Conservation (phyloP, 441 rosid genomes). For the Metrosideros polymorpha region DNA sequence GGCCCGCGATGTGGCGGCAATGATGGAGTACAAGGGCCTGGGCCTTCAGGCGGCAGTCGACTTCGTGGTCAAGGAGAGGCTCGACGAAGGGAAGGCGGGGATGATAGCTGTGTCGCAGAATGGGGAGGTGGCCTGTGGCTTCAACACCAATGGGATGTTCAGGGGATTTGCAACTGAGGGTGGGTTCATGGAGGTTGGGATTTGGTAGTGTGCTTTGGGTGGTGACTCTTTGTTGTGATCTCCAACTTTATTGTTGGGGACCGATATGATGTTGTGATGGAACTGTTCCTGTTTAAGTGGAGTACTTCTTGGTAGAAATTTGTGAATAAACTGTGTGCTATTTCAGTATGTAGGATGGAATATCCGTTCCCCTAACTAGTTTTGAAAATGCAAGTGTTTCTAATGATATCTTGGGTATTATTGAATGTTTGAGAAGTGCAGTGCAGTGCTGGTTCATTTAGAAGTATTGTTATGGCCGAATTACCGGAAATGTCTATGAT, state of each 20-base stretch:
- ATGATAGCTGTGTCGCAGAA: slow-evolving; percentile 45
- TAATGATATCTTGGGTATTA: not conserved
- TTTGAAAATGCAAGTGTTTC: not conserved
- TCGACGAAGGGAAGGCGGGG: slow-evolving; percentile 78
- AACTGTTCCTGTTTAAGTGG: not conserved
- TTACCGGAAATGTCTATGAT: not conserved
- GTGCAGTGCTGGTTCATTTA: not conserved
- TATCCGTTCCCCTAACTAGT: not conserved
- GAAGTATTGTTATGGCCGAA: not conserved
- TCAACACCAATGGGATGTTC: slow-evolving; percentile 57
- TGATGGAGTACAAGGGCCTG: slow-evolving; percentile 89
- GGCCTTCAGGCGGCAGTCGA: slow-evolving; percentile 71
- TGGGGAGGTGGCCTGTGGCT: slow-evolving; percentile 62
- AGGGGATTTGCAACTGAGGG: slow-evolving; percentile 56
- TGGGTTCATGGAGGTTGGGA: slow-evolving; percentile 50
- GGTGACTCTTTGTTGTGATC: not conserved
- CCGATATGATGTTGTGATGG: not conserved
- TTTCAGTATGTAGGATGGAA: not conserved
- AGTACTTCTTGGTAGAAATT: not conserved
- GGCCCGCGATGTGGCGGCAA: slow-evolving; percentile 88
- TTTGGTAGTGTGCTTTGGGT: slow-evolving; percentile 30
- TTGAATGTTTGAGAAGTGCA: not conserved
- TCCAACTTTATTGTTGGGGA: not conserved
- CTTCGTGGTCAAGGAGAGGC: slow-evolving; percentile 60
- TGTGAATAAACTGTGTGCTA: not conserved